Percentiles rank a stretch among this genome's conserved stretches.
Conservation (phyloP, 73 alveolate species). For the Effrenium voratum region DNA sequence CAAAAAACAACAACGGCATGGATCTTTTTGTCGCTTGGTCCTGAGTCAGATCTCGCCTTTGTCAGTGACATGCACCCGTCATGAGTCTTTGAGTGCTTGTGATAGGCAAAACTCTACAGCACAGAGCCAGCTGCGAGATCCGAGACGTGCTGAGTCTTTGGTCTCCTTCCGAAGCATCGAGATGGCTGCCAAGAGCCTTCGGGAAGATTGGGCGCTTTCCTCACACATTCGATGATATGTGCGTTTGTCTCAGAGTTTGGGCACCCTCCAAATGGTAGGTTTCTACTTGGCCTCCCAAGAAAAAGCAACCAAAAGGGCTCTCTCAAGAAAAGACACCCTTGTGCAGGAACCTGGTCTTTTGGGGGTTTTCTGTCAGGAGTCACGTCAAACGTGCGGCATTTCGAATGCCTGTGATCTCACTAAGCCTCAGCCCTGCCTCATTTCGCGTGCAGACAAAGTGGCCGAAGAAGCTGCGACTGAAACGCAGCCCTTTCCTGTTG, state of each 20-base stretch:
- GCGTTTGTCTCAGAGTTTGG: no score
- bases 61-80: background rate
- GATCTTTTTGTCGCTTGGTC: background rate
- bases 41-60: no score
- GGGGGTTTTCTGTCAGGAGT: background rate
- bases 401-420: background rate
- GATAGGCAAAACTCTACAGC: background rate
- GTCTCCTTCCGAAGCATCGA: conserved; percentile 24
- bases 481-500: conserved; percentile 48
- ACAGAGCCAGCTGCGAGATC: background rate
- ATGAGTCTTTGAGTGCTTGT: background rate
- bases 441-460: background rate
- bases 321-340: background rate
- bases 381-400: no score
- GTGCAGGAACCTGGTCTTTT: no score
- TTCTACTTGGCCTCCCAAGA: background rate
- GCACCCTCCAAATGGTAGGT: no score
- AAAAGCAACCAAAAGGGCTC: background rate
- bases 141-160: background rate
- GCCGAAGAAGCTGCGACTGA: conserved; percentile 35
- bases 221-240: no score
- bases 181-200: conserved; percentile 37
- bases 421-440: no score
- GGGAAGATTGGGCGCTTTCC: conserved; percentile 33
- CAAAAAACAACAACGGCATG: background rate